phyloP scores from a whole-genome alignment of 257 asterid species.

The Perilla frutescens region DNA sequence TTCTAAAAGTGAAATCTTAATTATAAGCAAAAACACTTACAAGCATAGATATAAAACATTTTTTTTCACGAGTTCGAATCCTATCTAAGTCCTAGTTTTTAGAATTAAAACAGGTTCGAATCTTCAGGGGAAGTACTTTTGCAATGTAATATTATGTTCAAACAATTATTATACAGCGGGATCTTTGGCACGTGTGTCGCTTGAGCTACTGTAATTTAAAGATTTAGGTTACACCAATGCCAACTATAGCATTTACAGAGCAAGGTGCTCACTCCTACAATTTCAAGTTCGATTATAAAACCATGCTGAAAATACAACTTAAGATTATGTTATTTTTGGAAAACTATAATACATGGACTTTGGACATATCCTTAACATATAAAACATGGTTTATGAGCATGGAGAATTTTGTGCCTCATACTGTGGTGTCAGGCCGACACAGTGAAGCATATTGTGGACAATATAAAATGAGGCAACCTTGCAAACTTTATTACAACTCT shows the following conservation, averaged over 20 bases:
- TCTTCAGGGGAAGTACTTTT: background rate
- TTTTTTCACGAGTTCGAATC: too few relatives aligned
- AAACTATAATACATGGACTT: background rate
- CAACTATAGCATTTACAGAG: background rate
- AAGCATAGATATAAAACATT: background rate
- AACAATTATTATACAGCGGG: too few relatives aligned
- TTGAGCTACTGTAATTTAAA: too few relatives aligned
- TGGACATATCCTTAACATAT: background rate
- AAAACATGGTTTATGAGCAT: background rate
- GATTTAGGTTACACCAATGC: background rate
- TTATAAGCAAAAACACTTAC: background rate
- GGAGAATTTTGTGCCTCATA: background rate
- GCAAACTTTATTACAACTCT: background rate
- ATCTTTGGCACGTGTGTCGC: too few relatives aligned
- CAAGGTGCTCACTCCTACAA: background rate
- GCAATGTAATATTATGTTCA: background rate
- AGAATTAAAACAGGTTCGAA: background rate
- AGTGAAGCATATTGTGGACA: background rate
- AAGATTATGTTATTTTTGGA: background rate
- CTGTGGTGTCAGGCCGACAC: background rate
- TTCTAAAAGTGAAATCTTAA: background rate
- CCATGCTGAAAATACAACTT: background rate
- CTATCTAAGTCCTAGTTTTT: background rate
- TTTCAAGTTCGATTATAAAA: conserved; percentile 6
- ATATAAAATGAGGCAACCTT: conserved; percentile 15